A percentile compares a stretch with the other conserved stretches of the same genome.
Conservation (phyloP, 2,329 filamentous ascomycete genomes). For the Allantophomopsis lycopodina region DNA sequence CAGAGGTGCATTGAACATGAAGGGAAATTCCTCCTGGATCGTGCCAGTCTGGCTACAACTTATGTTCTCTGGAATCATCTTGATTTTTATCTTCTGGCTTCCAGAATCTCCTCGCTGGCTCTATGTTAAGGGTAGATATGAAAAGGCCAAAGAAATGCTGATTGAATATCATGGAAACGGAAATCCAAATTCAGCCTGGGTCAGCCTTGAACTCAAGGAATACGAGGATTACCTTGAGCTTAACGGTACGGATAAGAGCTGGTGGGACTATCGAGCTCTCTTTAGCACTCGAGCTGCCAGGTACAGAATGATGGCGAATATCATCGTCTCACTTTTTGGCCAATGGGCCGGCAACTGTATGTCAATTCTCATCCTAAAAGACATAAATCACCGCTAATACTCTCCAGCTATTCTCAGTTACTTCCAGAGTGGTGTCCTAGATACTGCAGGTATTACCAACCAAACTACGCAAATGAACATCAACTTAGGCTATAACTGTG, state of each 20-base stretch:
- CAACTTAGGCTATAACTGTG: constrained; percentile 36
- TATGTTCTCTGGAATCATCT: constrained; percentile 9
- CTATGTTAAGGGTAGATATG: constrained; percentile 11
- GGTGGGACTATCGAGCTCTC: constrained; percentile 40
- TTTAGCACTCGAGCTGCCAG: constrained; percentile 33
- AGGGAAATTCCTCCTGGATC: constrained; percentile 18
- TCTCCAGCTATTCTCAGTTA: constrained; percentile 27
- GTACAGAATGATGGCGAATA: constrained; percentile 34
- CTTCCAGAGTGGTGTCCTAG: constrained; percentile 36
- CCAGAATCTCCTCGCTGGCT: constrained; percentile 23
- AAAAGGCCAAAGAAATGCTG: constrained; percentile 15
- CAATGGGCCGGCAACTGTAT: constrained; percentile 28
- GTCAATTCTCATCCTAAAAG: background rate
- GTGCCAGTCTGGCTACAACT: constrained; percentile 21
- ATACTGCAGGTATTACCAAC: constrained; percentile 32
- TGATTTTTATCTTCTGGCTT: constrained; percentile 22
- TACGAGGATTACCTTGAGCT: constrained; percentile 33
- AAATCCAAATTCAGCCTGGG: constrained; percentile 29
- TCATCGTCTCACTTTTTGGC: constrained; percentile 36
- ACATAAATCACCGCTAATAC: no score
- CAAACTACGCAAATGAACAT: constrained; percentile 37
- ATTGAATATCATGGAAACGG: constrained; percentile 39
- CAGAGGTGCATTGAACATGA: constrained; percentile 31
- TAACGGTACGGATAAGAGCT: constrained; percentile 36
- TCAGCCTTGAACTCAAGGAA: constrained; percentile 32